A percentile compares a stretch with the other conserved stretches of the same genome.
Evolutionary conservation across 345 rosid genomes (phyloP).

Genomic region (Hibiscus tridactylites): DNA sequence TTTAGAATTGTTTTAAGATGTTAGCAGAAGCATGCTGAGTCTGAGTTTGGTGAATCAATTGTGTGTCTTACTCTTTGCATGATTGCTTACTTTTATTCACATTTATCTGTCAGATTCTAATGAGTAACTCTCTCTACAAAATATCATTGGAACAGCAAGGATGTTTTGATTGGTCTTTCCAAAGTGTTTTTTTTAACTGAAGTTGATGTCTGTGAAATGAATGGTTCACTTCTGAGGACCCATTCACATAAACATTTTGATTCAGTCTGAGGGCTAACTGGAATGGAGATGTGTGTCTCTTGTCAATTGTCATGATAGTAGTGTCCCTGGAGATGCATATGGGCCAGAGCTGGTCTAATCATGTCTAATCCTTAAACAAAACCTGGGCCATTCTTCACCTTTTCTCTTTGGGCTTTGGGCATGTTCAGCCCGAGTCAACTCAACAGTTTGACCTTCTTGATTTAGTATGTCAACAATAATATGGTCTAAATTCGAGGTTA

Average conservation of each 20-base stretch:
- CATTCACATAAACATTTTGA: not conserved
- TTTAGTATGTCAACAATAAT: not conserved
- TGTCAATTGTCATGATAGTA: not conserved
- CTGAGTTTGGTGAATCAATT: not conserved
- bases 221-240: slow-evolving; percentile 10
- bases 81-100: slow-evolving; percentile 20
- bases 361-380: not conserved
- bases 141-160: slow-evolving; percentile 19
- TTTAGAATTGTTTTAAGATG: not conserved
- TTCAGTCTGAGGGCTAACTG: slow-evolving; percentile 7
- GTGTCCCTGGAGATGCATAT: slow-evolving; percentile 3
- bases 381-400: not conserved
- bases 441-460: slow-evolving; percentile 8
- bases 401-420: not conserved
- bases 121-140: slow-evolving; percentile 13
- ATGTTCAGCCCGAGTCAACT: slow-evolving; percentile 9
- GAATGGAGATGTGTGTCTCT: slow-evolving; percentile 13
- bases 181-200: slow-evolving; percentile 11
- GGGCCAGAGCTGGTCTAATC: slow-evolving; percentile 9
- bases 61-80: slow-evolving; percentile 2
- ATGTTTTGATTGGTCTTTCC: slow-evolving; percentile 17
- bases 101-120: slow-evolving; percentile 20
- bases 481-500: not conserved
- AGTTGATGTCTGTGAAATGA: slow-evolving; percentile 18
- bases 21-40: slow-evolving; percentile 9